Evolutionary conservation across 768 basidiomycete genomes (phyloP).

Genomic region (Lyophyllum semitale): DNA sequence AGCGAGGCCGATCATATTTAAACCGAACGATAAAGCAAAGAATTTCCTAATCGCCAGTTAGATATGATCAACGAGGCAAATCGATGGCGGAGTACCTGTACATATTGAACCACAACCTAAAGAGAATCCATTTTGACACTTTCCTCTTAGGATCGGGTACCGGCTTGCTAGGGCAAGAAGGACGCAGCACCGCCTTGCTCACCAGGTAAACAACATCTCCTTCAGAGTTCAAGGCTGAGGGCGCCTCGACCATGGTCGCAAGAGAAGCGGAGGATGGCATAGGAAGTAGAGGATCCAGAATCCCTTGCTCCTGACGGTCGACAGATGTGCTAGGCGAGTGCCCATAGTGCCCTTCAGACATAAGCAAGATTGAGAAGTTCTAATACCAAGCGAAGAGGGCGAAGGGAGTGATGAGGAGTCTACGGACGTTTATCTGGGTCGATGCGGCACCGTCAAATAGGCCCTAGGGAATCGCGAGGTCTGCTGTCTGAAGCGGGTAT

Average conservation of each 20-base stretch:
- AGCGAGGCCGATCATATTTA: conserved; percentile 65
- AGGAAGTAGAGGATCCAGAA: conserved; percentile 43
- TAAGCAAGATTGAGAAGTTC: conserved; percentile 23
- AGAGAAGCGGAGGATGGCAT: conserved; percentile 28
- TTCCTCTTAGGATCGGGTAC: conserved; percentile 38
- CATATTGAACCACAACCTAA: conserved; percentile 70
- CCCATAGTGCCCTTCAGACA: conserved; percentile 45
- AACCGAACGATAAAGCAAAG: conserved; percentile 58
- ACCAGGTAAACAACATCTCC: conserved; percentile 40
- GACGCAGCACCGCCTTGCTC: conserved; percentile 32
- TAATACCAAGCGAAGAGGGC: conserved; percentile 13
- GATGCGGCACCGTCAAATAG: background rate
- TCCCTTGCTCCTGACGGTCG: conserved; percentile 62
- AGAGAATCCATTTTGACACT: conserved; percentile 59
- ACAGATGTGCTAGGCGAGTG: conserved; percentile 38
- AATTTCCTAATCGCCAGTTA: conserved; percentile 51
- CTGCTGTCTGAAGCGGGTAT: background rate
- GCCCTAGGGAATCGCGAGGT: background rate
- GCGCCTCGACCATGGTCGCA: conserved; percentile 6
- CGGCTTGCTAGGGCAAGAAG: conserved; percentile 33
- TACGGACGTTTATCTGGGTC: conserved; percentile 2
- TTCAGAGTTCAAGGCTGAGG: conserved; percentile 25
- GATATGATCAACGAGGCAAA: background rate
- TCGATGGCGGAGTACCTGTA: conserved; percentile 47
- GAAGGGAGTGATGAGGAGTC: conserved; percentile 17